Percentiles rank a stretch among this genome's conserved stretches.
phyloP scores from a whole-genome alignment of 2,329 filamentous ascomycete species.

The Aspergillus fructus region DNA sequence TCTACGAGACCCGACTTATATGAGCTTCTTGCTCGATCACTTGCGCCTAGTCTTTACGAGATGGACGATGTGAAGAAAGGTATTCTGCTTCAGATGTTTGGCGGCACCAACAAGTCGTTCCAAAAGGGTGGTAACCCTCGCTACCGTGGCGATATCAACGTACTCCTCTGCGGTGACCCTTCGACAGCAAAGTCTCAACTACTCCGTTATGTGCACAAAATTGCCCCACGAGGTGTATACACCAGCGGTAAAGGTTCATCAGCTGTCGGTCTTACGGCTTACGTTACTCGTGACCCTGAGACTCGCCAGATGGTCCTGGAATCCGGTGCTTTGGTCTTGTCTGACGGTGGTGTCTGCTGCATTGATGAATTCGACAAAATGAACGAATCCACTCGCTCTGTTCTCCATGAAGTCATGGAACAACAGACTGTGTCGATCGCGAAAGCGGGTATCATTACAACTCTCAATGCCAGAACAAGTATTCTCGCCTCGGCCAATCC shows the following conservation, averaged over 20 bases:
- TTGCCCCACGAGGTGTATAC: constrained; percentile 83
- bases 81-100: constrained; percentile 92
- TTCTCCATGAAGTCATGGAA: constrained; percentile 79
- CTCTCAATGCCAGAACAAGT: constrained; percentile 89
- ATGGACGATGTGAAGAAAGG: constrained; percentile 99
- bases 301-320: constrained; percentile 72
- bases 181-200: constrained; percentile 96
- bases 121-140: constrained; percentile 92
- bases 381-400: constrained; percentile 71
- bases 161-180: constrained; percentile 93
- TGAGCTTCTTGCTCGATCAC: constrained; percentile 82
- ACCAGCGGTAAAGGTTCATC: constrained; percentile 75
- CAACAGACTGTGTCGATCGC: constrained; percentile 77
- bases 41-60: constrained; percentile 94
- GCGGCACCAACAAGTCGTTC: constrained; percentile 97
- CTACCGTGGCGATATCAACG: constrained; percentile 96
- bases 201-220: constrained; percentile 93
- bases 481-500: constrained; percentile 97
- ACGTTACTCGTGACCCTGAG: constrained; percentile 72
- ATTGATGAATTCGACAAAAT: constrained; percentile 82
- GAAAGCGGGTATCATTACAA: constrained; percentile 78
- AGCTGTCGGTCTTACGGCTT: constrained; percentile 74
- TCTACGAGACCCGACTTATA: constrained; percentile 84
- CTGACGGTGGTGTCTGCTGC: constrained; percentile 73
- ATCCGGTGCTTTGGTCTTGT: constrained; percentile 71